phyloP scores from a whole-genome alignment of 2,329 filamentous ascomycete species.

The Mariannaea sp. region DNA sequence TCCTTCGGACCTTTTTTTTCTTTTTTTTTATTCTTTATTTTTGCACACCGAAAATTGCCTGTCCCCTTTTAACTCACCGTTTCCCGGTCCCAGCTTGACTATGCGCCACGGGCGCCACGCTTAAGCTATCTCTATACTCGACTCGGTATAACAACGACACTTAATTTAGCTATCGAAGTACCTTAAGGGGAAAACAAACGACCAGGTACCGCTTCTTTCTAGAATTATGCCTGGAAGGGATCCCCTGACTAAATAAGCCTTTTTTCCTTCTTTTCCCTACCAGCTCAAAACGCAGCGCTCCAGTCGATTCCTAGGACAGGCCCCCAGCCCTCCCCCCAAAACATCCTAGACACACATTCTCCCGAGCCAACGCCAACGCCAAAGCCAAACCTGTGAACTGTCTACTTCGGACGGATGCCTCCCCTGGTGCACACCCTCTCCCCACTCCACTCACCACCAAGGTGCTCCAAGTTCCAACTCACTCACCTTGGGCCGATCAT shows the following conservation, averaged over 20 bases:
- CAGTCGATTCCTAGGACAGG: constrained; percentile 26
- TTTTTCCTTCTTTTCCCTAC: background rate
- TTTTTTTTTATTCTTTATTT: too few species aligned
- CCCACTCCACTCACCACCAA: background rate
- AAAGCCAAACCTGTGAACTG: too few species aligned
- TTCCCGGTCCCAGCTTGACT: background rate
- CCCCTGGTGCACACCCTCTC: constrained; percentile 8
- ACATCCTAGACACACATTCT: too few species aligned
- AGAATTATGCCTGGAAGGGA: constrained; percentile 37
- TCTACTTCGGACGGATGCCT: background rate
- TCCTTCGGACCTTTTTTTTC: too few species aligned
- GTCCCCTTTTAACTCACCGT: constrained; percentile 9
- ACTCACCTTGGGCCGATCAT: constrained; percentile 12
- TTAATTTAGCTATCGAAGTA: too few species aligned
- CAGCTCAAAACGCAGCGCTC: constrained; percentile 27
- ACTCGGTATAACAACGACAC: too few species aligned
- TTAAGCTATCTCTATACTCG: background rate
- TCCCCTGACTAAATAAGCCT: constrained; percentile 19
- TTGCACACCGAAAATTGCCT: constrained; percentile 13
- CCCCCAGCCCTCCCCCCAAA: too few species aligned
- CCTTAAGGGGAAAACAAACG: too few species aligned
- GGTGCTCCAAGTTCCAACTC: constrained; percentile 2
- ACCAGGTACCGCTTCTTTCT: constrained; percentile 34
- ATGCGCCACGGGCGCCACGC: background rate
- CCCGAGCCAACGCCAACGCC: too few species aligned